Evolutionary conservation across 352 stramenopile species (phyloP).

Genomic region (Phytopythium boreale): DNA sequence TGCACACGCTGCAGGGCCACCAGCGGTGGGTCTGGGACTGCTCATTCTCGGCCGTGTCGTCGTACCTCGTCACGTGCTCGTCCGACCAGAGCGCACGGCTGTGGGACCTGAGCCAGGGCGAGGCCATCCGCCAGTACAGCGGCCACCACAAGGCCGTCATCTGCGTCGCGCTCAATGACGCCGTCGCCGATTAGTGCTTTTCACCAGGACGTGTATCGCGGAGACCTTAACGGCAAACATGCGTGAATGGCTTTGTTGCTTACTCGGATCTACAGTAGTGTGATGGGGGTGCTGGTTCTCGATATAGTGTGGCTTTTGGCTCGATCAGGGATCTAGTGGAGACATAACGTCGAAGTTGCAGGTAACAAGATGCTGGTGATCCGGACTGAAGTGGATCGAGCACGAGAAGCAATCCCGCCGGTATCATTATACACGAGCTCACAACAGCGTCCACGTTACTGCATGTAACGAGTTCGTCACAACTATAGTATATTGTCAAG

Average conservation of each 20-base stretch:
- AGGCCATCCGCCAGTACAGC: constrained; percentile 87
- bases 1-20: constrained; percentile 86
- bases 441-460: neutral
- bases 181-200: constrained; percentile 56
- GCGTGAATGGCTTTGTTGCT: neutral
- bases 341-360: too few species aligned
- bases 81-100: constrained; percentile 96
- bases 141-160: constrained; percentile 91
- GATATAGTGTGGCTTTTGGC: too few species aligned
- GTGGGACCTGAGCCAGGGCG: constrained; percentile 94
- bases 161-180: constrained; percentile 86
- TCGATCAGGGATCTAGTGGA: too few species aligned
- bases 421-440: too few species aligned
- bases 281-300: too few species aligned
- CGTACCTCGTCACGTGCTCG: constrained; percentile 96
- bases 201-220: neutral
- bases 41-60: constrained; percentile 96
- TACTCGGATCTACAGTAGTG: neutral
- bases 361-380: neutral
- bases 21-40: constrained; percentile 98
- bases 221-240: neutral
- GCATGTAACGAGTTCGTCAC: neutral
- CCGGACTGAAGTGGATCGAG: too few species aligned
- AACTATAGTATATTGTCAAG: constrained; percentile 5
- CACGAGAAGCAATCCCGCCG: too few species aligned